Percentiles rank a stretch among this genome's conserved stretches.
phyloP scores from a whole-genome alignment of 345 rosid genomes.

The Noccaea caerulescens region DNA sequence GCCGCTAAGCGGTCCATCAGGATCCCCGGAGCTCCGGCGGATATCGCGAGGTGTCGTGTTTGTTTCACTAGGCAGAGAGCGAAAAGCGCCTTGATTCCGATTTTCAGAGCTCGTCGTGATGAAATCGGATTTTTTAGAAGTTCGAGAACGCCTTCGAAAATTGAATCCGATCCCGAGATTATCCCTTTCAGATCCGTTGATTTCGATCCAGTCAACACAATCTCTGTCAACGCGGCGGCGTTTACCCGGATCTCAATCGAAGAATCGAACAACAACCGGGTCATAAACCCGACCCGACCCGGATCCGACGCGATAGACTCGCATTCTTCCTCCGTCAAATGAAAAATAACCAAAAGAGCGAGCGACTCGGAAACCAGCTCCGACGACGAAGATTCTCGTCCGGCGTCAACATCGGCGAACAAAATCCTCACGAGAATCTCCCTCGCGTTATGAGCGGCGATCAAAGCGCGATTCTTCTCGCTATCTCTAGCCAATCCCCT shows the following conservation, averaged over 20 bases:
- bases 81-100: constrained; percentile 78
- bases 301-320: constrained; percentile 58
- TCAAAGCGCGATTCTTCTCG: constrained; percentile 73
- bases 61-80: constrained; percentile 84
- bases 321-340: constrained; percentile 69
- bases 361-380: constrained; percentile 72
- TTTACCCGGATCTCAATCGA: constrained; percentile 72
- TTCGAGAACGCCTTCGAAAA: constrained; percentile 79
- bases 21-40: constrained; percentile 73
- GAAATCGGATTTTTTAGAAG: constrained; percentile 56
- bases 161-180: constrained; percentile 56
- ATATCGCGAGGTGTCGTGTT: constrained; percentile 73
- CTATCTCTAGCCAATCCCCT: constrained; percentile 86
- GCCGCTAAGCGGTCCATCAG: constrained; percentile 69
- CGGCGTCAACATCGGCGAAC: constrained; percentile 47
- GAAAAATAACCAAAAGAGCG: constrained; percentile 64
- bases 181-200: constrained; percentile 65
- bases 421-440: constrained; percentile 52
- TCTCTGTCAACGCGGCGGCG: constrained; percentile 81
- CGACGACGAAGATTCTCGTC: constrained; percentile 30
- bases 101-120: constrained; percentile 65
- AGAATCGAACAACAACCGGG: constrained; percentile 58
- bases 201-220: constrained; percentile 66
- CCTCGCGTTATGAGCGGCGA: constrained; percentile 63
- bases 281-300: constrained; percentile 51